phyloP scores from a whole-genome alignment of 352 stramenopile species.

The Phytophthora capsici region DNA sequence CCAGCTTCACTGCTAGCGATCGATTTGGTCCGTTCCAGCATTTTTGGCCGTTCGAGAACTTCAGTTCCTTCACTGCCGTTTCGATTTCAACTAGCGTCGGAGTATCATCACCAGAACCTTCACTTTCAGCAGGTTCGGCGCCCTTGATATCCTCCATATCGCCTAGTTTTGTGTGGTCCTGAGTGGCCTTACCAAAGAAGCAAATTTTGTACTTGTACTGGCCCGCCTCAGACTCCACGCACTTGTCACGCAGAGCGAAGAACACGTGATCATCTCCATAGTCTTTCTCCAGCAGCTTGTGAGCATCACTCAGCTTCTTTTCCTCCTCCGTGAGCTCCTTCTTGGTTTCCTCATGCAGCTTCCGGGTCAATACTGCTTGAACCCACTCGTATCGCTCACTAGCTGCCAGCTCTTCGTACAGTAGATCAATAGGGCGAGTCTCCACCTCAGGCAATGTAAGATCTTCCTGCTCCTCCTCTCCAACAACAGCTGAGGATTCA shows the following conservation, averaged over 20 bases:
- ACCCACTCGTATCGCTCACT: constrained; percentile 52
- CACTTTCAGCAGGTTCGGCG: neutral
- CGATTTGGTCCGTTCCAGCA: constrained; percentile 91
- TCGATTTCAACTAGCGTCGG: neutral
- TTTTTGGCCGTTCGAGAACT: constrained; percentile 72
- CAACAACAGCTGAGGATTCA: constrained; percentile 11
- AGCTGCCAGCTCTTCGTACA: constrained; percentile 60
- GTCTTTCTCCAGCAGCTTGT: constrained; percentile 50
- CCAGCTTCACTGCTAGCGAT: constrained; percentile 77
- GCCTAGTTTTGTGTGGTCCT: constrained; percentile 82
- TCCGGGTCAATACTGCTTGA: constrained; percentile 54
- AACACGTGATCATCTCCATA: constrained; percentile 76
- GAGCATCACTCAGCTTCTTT: constrained; percentile 40
- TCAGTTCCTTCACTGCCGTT: constrained; percentile 37
- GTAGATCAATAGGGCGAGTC: constrained; percentile 57
- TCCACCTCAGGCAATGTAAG: constrained; percentile 59
- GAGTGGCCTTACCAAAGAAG: constrained; percentile 84
- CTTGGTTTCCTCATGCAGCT: constrained; percentile 50
- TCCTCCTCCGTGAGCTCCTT: constrained; percentile 40
- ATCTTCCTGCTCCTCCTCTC: constrained; percentile 47
- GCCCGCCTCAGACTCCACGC: constrained; percentile 65
- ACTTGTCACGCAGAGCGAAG: constrained; percentile 73
- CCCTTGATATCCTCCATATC: constrained; percentile 55
- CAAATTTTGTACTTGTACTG: constrained; percentile 91
- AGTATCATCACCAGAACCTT: constrained; percentile 4